A percentile compares a stretch with the other conserved stretches of the same genome.
Conservation (phyloP, 805 yeast genomes). For the Metschnikowia vanudenii region DNA sequence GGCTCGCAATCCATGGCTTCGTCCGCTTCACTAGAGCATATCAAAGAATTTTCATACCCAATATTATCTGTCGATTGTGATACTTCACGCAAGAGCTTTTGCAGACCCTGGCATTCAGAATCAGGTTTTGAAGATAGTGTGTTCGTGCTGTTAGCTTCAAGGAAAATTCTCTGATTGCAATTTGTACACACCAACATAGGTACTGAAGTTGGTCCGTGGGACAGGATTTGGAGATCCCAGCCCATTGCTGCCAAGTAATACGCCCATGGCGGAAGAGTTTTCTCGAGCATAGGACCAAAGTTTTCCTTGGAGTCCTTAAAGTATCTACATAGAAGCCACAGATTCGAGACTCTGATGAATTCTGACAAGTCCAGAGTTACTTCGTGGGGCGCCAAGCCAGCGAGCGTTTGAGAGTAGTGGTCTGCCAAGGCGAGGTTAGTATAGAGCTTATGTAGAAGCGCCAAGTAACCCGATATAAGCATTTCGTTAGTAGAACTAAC, state of each 20-base stretch:
- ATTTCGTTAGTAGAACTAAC: slow-evolving; percentile 29
- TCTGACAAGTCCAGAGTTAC: slow-evolving; percentile 3
- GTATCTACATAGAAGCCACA: slow-evolving; percentile 32
- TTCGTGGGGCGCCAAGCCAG: slow-evolving; percentile 3
- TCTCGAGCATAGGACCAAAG: slow-evolving; percentile 21
- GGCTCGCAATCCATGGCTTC: slow-evolving; percentile 1
- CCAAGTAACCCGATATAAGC: slow-evolving; percentile 29
- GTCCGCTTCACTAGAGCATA: background rate
- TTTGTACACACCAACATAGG: slow-evolving; percentile 34
- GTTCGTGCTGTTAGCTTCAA: slow-evolving; percentile 2
- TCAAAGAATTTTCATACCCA: no score
- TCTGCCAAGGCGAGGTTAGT: slow-evolving; percentile 21
- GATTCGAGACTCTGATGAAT: slow-evolving; percentile 28
- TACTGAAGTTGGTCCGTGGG: slow-evolving; percentile 26
- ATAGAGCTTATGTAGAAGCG: slow-evolving; percentile 27
- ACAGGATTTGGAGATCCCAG: slow-evolving; percentile 37
- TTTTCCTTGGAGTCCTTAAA: slow-evolving; percentile 39
- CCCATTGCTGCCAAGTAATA: slow-evolving; percentile 38
- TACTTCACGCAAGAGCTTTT: background rate
- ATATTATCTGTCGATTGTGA: background rate
- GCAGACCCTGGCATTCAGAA: background rate
- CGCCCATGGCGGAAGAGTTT: slow-evolving; percentile 30
- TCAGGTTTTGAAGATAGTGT: background rate
- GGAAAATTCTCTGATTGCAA: slow-evolving; percentile 37
- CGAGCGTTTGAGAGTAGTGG: slow-evolving; percentile 1